Evolutionary conservation across 768 basidiomycete species (phyloP), one percentile per base, ranked within the genome.

Genomic region (Hypholoma fasciculare): DNA sequence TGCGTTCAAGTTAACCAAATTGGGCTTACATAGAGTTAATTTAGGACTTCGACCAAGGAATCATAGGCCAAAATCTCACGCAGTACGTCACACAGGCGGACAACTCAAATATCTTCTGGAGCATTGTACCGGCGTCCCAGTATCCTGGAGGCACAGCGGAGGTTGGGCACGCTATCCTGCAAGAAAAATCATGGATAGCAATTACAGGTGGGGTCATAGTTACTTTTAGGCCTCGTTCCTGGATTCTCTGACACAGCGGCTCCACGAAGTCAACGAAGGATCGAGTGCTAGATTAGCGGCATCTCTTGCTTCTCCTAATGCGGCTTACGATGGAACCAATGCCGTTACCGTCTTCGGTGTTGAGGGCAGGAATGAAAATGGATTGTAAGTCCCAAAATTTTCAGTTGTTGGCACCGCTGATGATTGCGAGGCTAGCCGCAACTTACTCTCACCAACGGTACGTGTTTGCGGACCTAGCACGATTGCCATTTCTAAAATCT

Each of bases 11-110:
- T 40, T 27, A 19, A 7, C 14, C 3, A 2, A 23, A 46, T 30
- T 14, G 11, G 14, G 27, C 44, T 26, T 3, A 12, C 20, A 16
- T 20, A 50, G 17, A 26, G 5, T 12, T 14, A 8, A 50, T 60
- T 42, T 54, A 87, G 85, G 85, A 88, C 62, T 87, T 87, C 59
- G 87, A 88, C 40, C 84, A 82, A 4, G 79, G 74, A 1, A 52
- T 74, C 12, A 72, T 88, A 7, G 86, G 87, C 7, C 71, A 76
- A 48, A 69, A 69, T 1, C 76, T 88, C 14, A 72, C 71, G 0
- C 64, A 75, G 61, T 72, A 73, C 0, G 65, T 84, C 47, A 67
- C 70, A 16, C 65, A 57, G n/a, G 56, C 52, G 0, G 68, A 72
- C 17, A 9, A 54, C 13, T 64, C 73, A 8, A 72, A 74, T 38